Conservation (phyloP, 371 early-diverging fungal genomes). For the Mortierella sp. region DNA sequence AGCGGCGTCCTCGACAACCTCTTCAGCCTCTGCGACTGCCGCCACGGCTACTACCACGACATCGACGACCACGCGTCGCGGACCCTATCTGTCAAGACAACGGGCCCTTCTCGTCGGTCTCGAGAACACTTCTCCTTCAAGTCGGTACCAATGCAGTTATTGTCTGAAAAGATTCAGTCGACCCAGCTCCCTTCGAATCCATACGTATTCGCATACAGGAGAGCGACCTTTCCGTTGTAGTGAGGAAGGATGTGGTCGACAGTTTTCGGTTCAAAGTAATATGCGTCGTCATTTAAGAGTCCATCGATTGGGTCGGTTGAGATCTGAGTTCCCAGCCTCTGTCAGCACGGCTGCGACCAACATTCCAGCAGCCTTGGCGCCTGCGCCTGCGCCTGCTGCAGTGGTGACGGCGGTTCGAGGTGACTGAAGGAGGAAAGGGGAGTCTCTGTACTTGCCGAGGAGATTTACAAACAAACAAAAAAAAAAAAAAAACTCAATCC, state of each 20-base stretch:
- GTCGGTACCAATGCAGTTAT: conserved; percentile 71
- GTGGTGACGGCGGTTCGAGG: too few relatives aligned
- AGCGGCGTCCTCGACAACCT: background rate
- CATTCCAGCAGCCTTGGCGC: too few relatives aligned
- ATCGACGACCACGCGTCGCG: conserved; percentile 27
- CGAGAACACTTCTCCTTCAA: conserved; percentile 39
- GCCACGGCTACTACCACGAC: background rate
- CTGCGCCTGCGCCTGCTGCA: too few relatives aligned
- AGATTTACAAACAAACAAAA: too few relatives aligned
- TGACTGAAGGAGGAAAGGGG: too few relatives aligned
- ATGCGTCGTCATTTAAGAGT: conserved; percentile 76
- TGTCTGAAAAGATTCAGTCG: conserved; percentile 80
- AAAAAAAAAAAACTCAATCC: too few relatives aligned
- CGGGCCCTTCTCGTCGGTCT: conserved; percentile 36
- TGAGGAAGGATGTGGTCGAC: conserved; percentile 70
- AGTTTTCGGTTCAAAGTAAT: conserved; percentile 83
- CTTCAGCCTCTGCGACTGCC: conserved; percentile 1
- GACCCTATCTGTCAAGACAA: conserved; percentile 35
- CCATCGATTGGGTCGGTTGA: conserved; percentile 52
- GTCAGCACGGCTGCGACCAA: too few relatives aligned
- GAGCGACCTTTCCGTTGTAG: conserved; percentile 79
- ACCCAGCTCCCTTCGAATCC: conserved; percentile 79
- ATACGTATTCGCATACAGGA: conserved; percentile 81
- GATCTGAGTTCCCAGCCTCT: conserved; percentile 15
- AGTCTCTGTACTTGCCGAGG: too few relatives aligned